Base-by-base conservation (phyloP, 208 protist genomes). In the Jaenimonas drosophilae region DNA sequence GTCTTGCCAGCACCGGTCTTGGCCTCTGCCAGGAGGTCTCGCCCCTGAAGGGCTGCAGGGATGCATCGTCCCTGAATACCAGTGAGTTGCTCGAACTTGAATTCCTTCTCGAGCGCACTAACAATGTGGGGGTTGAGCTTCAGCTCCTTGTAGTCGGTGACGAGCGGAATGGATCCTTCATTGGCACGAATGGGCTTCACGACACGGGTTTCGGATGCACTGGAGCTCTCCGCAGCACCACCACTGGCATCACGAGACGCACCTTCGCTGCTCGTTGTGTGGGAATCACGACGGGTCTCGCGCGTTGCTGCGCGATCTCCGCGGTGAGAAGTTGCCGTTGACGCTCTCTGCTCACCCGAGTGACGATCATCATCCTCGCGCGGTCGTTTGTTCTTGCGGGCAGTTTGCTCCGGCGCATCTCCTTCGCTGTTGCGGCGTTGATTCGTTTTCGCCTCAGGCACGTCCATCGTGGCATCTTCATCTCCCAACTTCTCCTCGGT, bases 1-100 rank as follows among this genome's bases (percentile, higher is more conserved):
- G 98, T 99, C 75, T 98, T 98, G 26, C 97, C 96, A 16, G 74
- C 76, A 26, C 94, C 94, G 2, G 94, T 97, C 69, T 96, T 96
- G 5, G 94, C 91, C 77, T 96, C 87, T 0, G 84, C 95, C 7
- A 96, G 74, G 12, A 97, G 51, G 48, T 96, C 89, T 19, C 75
- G 66, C 0, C 93, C 90, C 33, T 69, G 57, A 26, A 98, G 70
- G 0, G 89, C 76, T 19, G 76, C 77, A 21, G 94, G 93, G 40
- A 97, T 88, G 52, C 77, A 86, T 29, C 76, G 76, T 5, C 78
- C 75, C 69, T 99, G 97, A 56, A 99, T 97, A 33, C 87, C 89
- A 0, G 96, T 99, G 50, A 99, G 89, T 29, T 90, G 49, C 27
- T 64, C 63, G 76, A 99, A 99, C 64, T 89, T 74, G 63, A 96